Percentiles rank a stretch among this genome's conserved stretches.
Conservation (phyloP, 331 rosid genomes). For the Stylosanthes scabra region DNA sequence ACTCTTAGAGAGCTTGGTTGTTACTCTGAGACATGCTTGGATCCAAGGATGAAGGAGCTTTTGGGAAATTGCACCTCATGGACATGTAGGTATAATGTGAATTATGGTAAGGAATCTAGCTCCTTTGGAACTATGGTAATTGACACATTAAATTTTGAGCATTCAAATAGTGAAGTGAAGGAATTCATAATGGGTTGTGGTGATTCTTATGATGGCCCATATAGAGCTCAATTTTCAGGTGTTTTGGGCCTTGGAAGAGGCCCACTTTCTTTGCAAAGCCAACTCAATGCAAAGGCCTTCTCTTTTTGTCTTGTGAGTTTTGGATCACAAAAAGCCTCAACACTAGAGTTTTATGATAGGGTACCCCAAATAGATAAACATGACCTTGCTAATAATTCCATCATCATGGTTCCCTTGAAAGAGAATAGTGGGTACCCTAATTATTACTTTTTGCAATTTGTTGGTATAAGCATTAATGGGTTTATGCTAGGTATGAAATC, state of each 20-base stretch:
- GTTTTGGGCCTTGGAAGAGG: slow-evolving; percentile 52
- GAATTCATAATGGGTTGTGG: slow-evolving; percentile 46
- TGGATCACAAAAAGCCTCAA: slow-evolving; percentile 24
- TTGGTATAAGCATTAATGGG: slow-evolving; percentile 47
- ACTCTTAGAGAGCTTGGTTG: slow-evolving; percentile 36
- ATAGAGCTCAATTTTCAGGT: slow-evolving; percentile 33
- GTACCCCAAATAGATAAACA: not conserved
- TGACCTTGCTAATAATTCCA: not conserved
- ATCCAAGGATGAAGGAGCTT: slow-evolving; percentile 36
- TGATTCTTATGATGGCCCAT: slow-evolving; percentile 43
- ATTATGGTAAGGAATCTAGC: slow-evolving; percentile 13
- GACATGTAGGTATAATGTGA: slow-evolving; percentile 34
- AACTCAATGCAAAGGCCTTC: slow-evolving; percentile 46
- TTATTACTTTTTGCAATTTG: slow-evolving; percentile 49
- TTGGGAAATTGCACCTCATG: slow-evolving; percentile 30
- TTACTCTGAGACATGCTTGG: slow-evolving; percentile 41
- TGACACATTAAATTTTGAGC: slow-evolving; percentile 26
- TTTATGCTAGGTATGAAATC: slow-evolving; percentile 50
- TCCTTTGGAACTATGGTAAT: slow-evolving; percentile 41
- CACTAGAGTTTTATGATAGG: slow-evolving; percentile 36
- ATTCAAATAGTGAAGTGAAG: slow-evolving; percentile 21
- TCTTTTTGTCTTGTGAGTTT: slow-evolving; percentile 37
- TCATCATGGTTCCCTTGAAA: slow-evolving; percentile 36
- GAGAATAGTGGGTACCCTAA: slow-evolving; percentile 43
- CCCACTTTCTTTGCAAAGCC: slow-evolving; percentile 46